phyloP scores from a whole-genome alignment of 441 rosid genomes.

The Eruca vesicaria region DNA sequence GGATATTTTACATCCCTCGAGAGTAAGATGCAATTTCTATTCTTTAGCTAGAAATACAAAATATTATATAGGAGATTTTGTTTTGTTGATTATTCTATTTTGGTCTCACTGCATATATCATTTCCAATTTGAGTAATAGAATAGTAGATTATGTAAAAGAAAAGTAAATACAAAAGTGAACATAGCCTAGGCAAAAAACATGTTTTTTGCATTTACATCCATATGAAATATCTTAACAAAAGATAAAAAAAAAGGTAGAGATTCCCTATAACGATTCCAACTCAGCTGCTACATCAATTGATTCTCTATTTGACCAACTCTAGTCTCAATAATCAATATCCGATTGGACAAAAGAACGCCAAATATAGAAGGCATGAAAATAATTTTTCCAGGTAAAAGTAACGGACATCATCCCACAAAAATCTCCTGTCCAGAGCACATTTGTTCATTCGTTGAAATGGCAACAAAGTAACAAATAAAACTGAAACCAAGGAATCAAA shows the following conservation, averaged over 20 bases:
- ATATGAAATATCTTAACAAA: not conserved
- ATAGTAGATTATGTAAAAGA: too few relatives aligned
- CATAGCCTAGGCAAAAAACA: not conserved
- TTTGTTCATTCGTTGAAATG: conserved; percentile 14
- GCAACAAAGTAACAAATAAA: conserved; percentile 18
- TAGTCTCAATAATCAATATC: not conserved
- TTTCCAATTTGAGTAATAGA: too few relatives aligned
- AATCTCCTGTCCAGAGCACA: conserved; percentile 58
- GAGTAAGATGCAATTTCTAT: too few relatives aligned
- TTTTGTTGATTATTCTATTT: too few relatives aligned
- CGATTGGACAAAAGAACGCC: not conserved
- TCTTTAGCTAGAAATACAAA: too few relatives aligned
- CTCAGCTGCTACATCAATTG: not conserved
- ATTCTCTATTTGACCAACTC: conserved; percentile 1
- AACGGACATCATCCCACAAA: conserved; percentile 43
- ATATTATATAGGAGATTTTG: too few relatives aligned
- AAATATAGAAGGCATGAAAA: not conserved
- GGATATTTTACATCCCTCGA: too few relatives aligned
- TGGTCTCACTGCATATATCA: too few relatives aligned
- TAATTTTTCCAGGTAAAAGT: not conserved
- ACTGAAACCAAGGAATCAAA: conserved; percentile 16
- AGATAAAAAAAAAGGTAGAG: too few relatives aligned
- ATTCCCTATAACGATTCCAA: not conserved
- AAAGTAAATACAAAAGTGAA: too few relatives aligned
- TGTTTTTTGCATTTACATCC: not conserved